Percentiles rank a stretch among this genome's conserved stretches.
These are phyloP conservation scores for Tilletia setariae DNA, from an alignment of 1,284 basidiomycete genomes.

Conservation along the genomic window DNA sequence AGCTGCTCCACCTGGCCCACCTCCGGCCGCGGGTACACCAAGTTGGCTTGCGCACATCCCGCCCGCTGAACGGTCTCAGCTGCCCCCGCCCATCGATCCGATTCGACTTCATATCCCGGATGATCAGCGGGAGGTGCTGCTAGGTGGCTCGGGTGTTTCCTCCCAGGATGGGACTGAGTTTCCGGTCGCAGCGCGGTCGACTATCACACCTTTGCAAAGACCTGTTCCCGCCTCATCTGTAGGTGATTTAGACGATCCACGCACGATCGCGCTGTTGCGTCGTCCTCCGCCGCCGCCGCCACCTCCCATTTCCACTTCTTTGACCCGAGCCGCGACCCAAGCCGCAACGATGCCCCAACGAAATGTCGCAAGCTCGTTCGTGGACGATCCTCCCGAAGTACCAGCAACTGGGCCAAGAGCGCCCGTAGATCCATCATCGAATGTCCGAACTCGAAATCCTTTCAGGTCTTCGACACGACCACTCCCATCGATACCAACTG, in stretches of 20 bases:
- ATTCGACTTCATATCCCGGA: not conserved
- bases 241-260: slow-evolving; percentile 6
- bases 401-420: too few relatives aligned
- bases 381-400: too few relatives aligned
- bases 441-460: not conserved
- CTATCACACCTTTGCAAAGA: too few relatives aligned
- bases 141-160: too few relatives aligned
- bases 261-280: slow-evolving; percentile 3
- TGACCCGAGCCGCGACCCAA: too few relatives aligned
- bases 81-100: slow-evolving; percentile 12
- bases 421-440: too few relatives aligned
- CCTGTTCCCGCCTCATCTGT: too few relatives aligned
- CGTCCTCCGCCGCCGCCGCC: slow-evolving; percentile 21
- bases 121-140: too few relatives aligned
- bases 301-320: not conserved
- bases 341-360: too few relatives aligned
- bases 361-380: too few relatives aligned
- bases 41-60: slow-evolving; percentile 23
- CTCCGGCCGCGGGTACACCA: slow-evolving; percentile 15
- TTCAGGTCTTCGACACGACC: slow-evolving; percentile 1
- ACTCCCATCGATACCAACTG: not conserved
- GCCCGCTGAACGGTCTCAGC: slow-evolving; percentile 5
- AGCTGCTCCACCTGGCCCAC: not conserved
- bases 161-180: too few relatives aligned
- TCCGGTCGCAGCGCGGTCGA: too few relatives aligned